These are phyloP conservation scores for Colletotrichum musicola DNA, from an alignment of 2,329 filamentous ascomycete genomes.

Conservation along the genomic window DNA sequence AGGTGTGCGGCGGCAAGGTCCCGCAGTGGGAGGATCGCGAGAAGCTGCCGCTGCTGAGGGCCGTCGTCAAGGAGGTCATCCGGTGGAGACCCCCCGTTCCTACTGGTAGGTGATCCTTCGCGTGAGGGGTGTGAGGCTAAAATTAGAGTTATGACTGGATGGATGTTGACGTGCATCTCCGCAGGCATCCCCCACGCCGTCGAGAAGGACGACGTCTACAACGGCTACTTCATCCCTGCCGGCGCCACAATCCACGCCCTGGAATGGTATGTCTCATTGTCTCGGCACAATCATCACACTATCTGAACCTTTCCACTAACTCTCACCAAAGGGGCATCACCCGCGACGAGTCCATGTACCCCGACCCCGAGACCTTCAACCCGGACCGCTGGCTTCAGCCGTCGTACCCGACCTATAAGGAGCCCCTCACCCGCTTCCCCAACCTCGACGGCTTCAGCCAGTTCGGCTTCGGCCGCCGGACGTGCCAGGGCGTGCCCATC, in stretches of 20 bases:
- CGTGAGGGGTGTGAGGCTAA: background rate
- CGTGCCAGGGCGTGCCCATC: slow-evolving; percentile 58
- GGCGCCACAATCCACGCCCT: slow-evolving; percentile 64
- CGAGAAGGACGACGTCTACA: slow-evolving; percentile 64
- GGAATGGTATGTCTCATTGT: slow-evolving; percentile 30
- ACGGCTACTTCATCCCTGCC: slow-evolving; percentile 64
- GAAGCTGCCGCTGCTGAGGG: slow-evolving; percentile 53
- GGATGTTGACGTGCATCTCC: slow-evolving; percentile 44
- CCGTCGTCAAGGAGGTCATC: slow-evolving; percentile 58
- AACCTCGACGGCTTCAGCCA: slow-evolving; percentile 57
- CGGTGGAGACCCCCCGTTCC: slow-evolving; percentile 68
- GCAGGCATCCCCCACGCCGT: slow-evolving; percentile 61
- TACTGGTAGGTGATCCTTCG: slow-evolving; percentile 53
- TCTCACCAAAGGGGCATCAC: slow-evolving; percentile 58
- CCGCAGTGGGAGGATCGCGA: slow-evolving; percentile 56
- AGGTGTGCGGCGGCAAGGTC: slow-evolving; percentile 53
- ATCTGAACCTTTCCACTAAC: background rate
- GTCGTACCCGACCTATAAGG: slow-evolving; percentile 54
- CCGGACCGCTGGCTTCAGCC: slow-evolving; percentile 55
- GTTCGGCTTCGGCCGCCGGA: slow-evolving; percentile 68
- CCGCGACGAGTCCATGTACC: slow-evolving; percentile 55
- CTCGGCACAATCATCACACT: too few relatives aligned
- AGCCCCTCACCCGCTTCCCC: slow-evolving; percentile 54
- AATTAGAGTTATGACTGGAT: background rate
- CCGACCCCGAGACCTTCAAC: slow-evolving; percentile 54